phyloP scores from a whole-genome alignment of 768 basidiomycete genomes.

The Bullera alba region DNA sequence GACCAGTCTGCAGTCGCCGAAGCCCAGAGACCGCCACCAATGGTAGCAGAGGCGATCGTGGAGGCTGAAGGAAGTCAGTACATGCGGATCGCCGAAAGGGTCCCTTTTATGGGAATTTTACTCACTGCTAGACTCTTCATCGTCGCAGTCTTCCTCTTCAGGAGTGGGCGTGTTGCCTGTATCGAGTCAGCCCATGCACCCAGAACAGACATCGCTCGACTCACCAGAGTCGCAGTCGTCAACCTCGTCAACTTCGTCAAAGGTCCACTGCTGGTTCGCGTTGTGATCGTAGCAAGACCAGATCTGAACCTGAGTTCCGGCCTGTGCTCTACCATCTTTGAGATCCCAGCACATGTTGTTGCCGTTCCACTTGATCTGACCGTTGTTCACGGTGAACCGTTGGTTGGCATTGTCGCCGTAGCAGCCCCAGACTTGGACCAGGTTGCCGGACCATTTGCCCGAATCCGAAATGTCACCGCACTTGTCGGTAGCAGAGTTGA shows the following conservation, averaged over 20 bases:
- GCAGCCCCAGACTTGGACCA: conserved; percentile 33
- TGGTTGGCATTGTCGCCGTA: conserved; percentile 31
- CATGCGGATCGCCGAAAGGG: no score
- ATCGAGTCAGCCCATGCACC: no score
- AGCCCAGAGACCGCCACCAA: conserved; percentile 17
- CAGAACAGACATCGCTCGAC: background rate
- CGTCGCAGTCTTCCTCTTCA: background rate
- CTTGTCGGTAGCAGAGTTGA: conserved; percentile 23
- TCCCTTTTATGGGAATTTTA: no score
- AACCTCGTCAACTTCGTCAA: conserved; percentile 33
- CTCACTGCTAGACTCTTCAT: no score
- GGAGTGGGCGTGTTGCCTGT: no score
- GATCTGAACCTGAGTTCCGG: conserved; percentile 27
- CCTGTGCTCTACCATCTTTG: conserved; percentile 24
- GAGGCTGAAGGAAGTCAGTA: conserved; percentile 8
- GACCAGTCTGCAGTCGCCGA: conserved; percentile 1
- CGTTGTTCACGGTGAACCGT: conserved; percentile 15
- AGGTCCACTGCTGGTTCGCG: conserved; percentile 33
- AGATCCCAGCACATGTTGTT: conserved; percentile 30
- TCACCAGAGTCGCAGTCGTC: conserved; percentile 11
- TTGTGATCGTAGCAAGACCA: conserved; percentile 28
- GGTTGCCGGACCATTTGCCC: conserved; percentile 26
- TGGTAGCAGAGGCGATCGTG: conserved; percentile 3
- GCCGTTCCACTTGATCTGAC: conserved; percentile 25
- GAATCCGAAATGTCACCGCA: conserved; percentile 33